Conservation (phyloP, 352 stramenopile species). For the Lagenidium sp. region DNA sequence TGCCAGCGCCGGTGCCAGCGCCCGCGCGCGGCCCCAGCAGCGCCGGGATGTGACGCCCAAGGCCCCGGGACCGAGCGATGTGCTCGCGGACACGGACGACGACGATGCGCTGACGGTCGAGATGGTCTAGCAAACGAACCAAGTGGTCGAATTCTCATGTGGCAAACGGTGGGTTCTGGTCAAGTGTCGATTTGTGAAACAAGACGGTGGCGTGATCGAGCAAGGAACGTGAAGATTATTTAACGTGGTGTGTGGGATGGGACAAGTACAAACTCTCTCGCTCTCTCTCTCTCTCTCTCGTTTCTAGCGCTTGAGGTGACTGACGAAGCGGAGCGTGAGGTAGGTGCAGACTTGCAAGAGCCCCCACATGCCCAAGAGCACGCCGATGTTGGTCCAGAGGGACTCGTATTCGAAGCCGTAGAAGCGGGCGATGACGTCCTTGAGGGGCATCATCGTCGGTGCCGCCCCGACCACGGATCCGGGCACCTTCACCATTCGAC, state of each 20-base stretch:
- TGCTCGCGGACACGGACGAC: neutral
- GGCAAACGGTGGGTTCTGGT: no score
- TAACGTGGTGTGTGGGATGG: no score
- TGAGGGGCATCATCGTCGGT: neutral
- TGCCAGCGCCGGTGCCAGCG: no score
- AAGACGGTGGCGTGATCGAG: no score
- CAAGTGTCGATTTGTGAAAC: no score
- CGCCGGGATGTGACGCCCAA: no score
- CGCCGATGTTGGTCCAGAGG: slow-evolving; percentile 14
- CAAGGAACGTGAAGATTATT: no score
- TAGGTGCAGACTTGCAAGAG: slow-evolving; percentile 26
- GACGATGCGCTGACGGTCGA: neutral
- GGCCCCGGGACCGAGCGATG: no score
- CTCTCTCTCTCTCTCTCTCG: neutral
- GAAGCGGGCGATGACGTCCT: slow-evolving; percentile 9
- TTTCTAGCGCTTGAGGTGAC: slow-evolving; percentile 37
- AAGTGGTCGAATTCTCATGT: no score
- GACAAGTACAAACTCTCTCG: no score
- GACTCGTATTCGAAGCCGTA: slow-evolving; percentile 19
- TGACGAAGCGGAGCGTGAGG: slow-evolving; percentile 39
- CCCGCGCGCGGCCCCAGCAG: no score
- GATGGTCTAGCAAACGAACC: no score
- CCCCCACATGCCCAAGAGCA: slow-evolving; percentile 18
- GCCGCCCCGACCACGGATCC: neutral
- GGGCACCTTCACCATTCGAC: slow-evolving; percentile 3